Evolutionary conservation across 371 early-diverging fungal genomes (phyloP).

Genomic region (Mortierella sp.): DNA sequence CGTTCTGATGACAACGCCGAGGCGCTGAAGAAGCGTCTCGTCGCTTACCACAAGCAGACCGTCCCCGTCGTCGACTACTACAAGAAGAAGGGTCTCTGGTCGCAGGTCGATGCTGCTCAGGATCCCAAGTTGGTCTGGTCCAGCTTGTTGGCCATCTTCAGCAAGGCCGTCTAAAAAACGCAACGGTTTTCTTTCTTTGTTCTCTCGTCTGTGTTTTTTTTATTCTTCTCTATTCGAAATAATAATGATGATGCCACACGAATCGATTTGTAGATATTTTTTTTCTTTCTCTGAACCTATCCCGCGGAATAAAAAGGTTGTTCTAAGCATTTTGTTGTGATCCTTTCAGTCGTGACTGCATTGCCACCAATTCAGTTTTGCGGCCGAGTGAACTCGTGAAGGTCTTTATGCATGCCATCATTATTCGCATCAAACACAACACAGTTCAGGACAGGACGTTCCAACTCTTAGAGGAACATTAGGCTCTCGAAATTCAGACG

Average conservation of each 20-base stretch:
- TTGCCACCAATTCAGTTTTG: no score
- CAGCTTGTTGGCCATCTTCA: conserved; percentile 89
- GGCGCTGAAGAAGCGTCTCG: conserved; percentile 93
- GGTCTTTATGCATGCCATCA: no score
- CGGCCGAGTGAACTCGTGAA: no score
- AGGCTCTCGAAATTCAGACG: not conserved
- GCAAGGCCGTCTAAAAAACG: conserved; percentile 31
- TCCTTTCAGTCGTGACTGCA: no score
- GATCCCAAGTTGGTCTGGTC: conserved; percentile 92
- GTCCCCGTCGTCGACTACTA: conserved; percentile 98
- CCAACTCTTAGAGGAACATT: no score
- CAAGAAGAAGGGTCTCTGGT: conserved; percentile 92
- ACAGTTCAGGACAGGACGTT: no score
- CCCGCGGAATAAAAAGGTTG: no score
- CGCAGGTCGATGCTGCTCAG: conserved; percentile 94
- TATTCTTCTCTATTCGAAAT: not conserved
- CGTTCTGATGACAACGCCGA: conserved; percentile 98
- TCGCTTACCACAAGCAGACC: conserved; percentile 95
- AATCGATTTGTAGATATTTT: no score
- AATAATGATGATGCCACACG: not conserved
- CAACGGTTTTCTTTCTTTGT: not conserved
- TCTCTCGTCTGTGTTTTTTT: not conserved
- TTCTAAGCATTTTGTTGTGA: no score
- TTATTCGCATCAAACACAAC: no score
- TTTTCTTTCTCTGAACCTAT: no score